Conservation (phyloP, 2,329 filamentous ascomycete genomes). For the Davidsoniella eucalypti region DNA sequence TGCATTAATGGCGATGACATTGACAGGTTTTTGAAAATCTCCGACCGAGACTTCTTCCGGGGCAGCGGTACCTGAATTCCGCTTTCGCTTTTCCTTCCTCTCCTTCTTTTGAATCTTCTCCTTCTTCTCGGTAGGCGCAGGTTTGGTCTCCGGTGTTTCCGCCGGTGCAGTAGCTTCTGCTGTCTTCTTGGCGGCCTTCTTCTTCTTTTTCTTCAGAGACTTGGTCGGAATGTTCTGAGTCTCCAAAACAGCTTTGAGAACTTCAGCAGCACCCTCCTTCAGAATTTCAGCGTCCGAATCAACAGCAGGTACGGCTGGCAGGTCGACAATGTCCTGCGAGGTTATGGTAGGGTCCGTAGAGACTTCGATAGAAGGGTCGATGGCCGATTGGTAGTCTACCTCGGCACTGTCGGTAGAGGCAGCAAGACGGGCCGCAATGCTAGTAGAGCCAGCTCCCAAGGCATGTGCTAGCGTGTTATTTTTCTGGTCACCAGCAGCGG, state of each 20-base stretch:
- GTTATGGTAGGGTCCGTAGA: no score
- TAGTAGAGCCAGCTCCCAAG: not conserved
- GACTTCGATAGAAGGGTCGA: not conserved
- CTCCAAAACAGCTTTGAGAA: slow-evolving; percentile 10
- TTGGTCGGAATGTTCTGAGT: slow-evolving; percentile 11
- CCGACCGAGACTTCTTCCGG: slow-evolving; percentile 1
- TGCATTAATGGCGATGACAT: slow-evolving; percentile 19
- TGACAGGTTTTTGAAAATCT: slow-evolving; percentile 9
- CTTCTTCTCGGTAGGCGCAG: not conserved
- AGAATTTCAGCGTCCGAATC: slow-evolving; percentile 2
- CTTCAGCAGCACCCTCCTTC: slow-evolving; percentile 11
- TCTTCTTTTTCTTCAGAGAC: slow-evolving; percentile 11
- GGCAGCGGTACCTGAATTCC: not conserved
- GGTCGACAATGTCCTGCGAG: no score
- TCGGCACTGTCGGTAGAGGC: not conserved
- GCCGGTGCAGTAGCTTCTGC: not conserved
- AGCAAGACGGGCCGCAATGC: not conserved
- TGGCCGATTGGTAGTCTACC: not conserved
- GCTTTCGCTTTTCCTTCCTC: not conserved
- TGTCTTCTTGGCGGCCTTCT: slow-evolving; percentile 1
- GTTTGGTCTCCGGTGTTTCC: not conserved
- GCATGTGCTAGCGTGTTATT: slow-evolving; percentile 1
- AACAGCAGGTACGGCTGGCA: no score
- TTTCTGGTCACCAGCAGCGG: not conserved
- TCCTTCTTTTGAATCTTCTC: slow-evolving; percentile 1